Percentiles rank a stretch among this genome's conserved stretches.
These are phyloP conservation scores for Yarrowia bubula DNA, from an alignment of 805 yeast species.

Conservation along the genomic window DNA sequence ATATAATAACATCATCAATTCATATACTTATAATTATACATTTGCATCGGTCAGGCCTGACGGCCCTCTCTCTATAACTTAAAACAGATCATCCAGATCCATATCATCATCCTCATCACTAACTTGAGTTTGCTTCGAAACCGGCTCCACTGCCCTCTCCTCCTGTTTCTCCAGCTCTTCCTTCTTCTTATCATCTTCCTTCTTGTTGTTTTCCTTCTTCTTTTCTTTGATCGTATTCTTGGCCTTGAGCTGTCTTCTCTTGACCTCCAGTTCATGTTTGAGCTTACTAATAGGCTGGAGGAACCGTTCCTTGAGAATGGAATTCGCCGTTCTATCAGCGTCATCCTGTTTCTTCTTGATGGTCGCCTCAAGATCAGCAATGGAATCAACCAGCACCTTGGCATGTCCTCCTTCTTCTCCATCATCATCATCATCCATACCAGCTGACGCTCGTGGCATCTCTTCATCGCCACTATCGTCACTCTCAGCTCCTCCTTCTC, in stretches of 20 bases:
- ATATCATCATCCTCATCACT: constrained; percentile 42
- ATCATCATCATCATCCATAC: constrained; percentile 49
- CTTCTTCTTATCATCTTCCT: constrained; percentile 38
- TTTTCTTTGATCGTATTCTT: constrained; percentile 35
- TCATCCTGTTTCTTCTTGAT: constrained; percentile 72
- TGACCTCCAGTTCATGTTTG: constrained; percentile 76
- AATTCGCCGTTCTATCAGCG: constrained; percentile 70
- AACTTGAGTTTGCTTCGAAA: not conserved
- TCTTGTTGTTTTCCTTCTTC: constrained; percentile 37
- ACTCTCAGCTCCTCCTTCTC: constrained; percentile 53
- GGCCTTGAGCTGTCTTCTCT: constrained; percentile 60
- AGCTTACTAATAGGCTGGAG: constrained; percentile 75
- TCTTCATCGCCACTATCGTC: constrained; percentile 53
- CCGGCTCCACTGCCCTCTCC: constrained; percentile 39
- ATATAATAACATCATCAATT: no score
- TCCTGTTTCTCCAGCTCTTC: constrained; percentile 39
- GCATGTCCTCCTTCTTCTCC: constrained; percentile 58
- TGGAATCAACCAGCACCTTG: constrained; percentile 79
- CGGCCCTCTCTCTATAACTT: not conserved
- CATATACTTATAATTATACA: not conserved
- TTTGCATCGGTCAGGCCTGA: no score
- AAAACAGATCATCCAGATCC: constrained; percentile 37
- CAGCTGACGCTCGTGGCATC: constrained; percentile 36
- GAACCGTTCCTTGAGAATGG: constrained; percentile 83
- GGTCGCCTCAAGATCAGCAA: constrained; percentile 73